Evolutionary conservation across 768 basidiomycete genomes (phyloP).

Genomic region (Inosperma sp.): DNA sequence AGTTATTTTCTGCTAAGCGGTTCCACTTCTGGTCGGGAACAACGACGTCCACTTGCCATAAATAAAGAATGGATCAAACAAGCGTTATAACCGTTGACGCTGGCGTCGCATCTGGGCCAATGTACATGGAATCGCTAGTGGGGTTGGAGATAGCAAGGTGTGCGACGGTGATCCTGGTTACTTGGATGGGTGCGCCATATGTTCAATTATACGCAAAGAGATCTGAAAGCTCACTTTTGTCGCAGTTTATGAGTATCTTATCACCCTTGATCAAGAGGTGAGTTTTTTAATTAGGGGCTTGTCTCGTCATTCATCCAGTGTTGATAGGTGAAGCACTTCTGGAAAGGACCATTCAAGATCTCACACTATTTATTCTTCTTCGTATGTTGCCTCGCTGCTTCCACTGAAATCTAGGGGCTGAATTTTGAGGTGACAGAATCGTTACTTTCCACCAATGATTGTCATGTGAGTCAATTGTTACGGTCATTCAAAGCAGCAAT

Average conservation of each 20-base stretch:
- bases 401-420: neutral
- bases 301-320: neutral
- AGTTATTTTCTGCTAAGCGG: too few species aligned
- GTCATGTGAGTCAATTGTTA: conserved; percentile 7
- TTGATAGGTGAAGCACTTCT: conserved; percentile 36
- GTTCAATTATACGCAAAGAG: too few species aligned
- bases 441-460: conserved; percentile 15
- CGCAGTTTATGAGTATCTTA: conserved; percentile 32
- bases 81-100: too few species aligned
- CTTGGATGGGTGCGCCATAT: too few species aligned
- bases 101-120: too few species aligned
- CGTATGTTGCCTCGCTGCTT: conserved; percentile 20
- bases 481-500: neutral
- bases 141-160: too few species aligned
- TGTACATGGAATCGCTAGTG: too few species aligned
- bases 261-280: conserved; percentile 40
- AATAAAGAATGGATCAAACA: too few species aligned
- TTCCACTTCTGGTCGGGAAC: too few species aligned
- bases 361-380: conserved; percentile 36
- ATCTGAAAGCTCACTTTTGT: too few species aligned
- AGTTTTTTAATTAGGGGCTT: neutral
- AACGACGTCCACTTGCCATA: too few species aligned
- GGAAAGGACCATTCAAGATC: conserved; percentile 33
- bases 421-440: conserved; percentile 10
- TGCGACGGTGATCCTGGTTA: too few species aligned